Base-by-base conservation (phyloP, 371 early-diverging fungal genomes). In the Lichtheimia ramosa region DNA sequence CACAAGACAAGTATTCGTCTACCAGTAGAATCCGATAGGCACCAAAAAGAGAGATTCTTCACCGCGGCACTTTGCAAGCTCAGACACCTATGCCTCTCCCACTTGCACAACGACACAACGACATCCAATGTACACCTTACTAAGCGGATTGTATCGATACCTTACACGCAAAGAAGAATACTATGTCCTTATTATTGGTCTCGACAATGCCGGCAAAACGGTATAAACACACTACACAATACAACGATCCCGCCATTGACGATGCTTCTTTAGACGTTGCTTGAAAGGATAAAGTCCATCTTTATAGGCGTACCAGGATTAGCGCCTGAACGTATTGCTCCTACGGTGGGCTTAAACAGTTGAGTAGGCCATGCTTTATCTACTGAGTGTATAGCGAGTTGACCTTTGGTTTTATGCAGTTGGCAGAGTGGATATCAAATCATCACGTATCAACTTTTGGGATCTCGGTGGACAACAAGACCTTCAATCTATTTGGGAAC, bases 161-260 rank as follows among this genome's bases (percentile, higher is more conserved):
- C 77, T 90, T 49, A 94, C 93, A 34, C 84, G 88, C 51, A 89
- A 87, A 66, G 95, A 96, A 75, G 95, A 95, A 64, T 98, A 87
- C 74, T 92, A 88, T 62, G 88, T 96, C n/a, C 81, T 98, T 24
- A 91, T 98, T 58, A 81, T 98, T 27, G 98, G 98, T 8, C 87
- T 96, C 21, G 97, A 96, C 67, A 94, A 95, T 75, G 93, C 96
- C 16, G 98, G 98, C 53, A 98, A 98, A 78, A 96, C 98, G 25
- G 94, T 92, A 83, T 63, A 14, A 18, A 12, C n/a, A n/a, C n/a
- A 46, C 20, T 25, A 18, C 18, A 39, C 51, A 41, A 18, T 3
- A 21, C 12, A 39, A 39, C 25, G 43, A n/a, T 54, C 46, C 49
- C 23, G 15, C 3, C 53, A 27, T n/a, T 53, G 20, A 23, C 43